Evolutionary conservation across 2,329 filamentous ascomycete species (phyloP).

Genomic region (Trichoderma citrinoviride): DNA sequence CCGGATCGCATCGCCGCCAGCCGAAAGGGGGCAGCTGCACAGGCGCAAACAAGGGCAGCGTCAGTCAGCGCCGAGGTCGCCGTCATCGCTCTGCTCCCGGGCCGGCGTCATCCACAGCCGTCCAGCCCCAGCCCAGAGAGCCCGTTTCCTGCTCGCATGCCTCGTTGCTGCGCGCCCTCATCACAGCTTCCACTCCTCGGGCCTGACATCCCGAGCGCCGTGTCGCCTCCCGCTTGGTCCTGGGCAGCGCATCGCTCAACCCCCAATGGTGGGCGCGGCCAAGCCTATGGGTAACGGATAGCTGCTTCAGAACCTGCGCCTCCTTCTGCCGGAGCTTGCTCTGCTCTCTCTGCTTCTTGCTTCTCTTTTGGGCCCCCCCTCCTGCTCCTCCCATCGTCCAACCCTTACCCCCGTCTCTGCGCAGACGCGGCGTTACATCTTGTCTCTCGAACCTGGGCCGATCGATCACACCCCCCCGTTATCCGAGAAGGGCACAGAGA

Average conservation of each 20-base stretch:
- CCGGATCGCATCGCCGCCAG: conserved; percentile 2
- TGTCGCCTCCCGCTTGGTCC: conserved; percentile 6
- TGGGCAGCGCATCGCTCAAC: conserved; percentile 18
- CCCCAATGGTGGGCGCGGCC: conserved; percentile 22
- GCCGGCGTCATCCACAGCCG: conserved; percentile 24
- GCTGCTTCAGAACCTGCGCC: conserved; percentile 26
- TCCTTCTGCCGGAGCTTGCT: neutral
- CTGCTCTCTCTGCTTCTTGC: neutral
- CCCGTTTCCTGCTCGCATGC: conserved; percentile 32
- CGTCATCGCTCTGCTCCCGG: conserved; percentile 10
- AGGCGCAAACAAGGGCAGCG: neutral
- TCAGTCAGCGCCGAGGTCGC: neutral
- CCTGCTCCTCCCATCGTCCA: neutral
- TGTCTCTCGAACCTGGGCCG: conserved; percentile 9
- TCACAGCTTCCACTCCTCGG: conserved; percentile 20
- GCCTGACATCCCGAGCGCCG: conserved; percentile 21
- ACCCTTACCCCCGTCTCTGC: neutral
- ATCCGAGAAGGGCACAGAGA: conserved; percentile 1
- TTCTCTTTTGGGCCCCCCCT: neutral
- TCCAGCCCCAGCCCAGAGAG: neutral
- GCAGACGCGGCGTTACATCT: conserved; percentile 22
- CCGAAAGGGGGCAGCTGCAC: conserved; percentile 6
- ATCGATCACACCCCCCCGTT: conserved; percentile 18
- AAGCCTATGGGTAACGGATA: conserved; percentile 28
- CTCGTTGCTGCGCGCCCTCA: conserved; percentile 37